Evolutionary conservation across 129 eudicot genomes (phyloP), one percentile per base, ranked within the genome.

Genomic region (Dittrichia graveolens): DNA sequence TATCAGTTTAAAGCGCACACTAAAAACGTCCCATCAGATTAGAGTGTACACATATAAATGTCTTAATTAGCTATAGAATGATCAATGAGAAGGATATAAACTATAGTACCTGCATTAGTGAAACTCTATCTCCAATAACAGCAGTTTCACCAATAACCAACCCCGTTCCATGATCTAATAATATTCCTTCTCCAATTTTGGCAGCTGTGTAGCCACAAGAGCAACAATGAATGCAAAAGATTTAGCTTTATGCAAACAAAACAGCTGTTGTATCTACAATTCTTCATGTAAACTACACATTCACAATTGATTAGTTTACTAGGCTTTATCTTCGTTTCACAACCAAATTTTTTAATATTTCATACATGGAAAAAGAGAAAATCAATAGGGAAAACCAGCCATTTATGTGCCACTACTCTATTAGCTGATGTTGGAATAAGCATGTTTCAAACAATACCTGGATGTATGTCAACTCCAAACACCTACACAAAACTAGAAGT

Each of bases 131-230:
- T 70, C 87, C 94, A 48, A 87, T 72, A 61, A 87, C 94, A 52
- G 94, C 89, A 66, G 94, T 87, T 82, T 87, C 94, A 16, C 94
- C 94, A 73, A 87, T 87, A 57, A 87, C 94, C 24, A 87, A 78
- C 3, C 94, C 94, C 8, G 94, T 87, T 37, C 84, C 94, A 80
- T 87, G 94, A 70, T 87, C 94, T 78, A 87, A 76, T 19, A 87
- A 84, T 57, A 87, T 79, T 50, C 87, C 93, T 65, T 87, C 94
- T 69, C 94, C 94, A 71, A 87, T 87, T 85, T 80, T 82, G 34
- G 94, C 94, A 78, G 94, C 94, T 87, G 83, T 39, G 43, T 43
- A 72, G 65, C 35, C 58, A 43, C n/a, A 47, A 57, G 50, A 66
- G 15, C 60, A 64, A 66, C 56, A 50, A 7, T 40, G 14, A 37